phyloP scores from a whole-genome alignment of 2,329 filamentous ascomycete species.

The Pseudopyrenochaeta lycopersici region DNA sequence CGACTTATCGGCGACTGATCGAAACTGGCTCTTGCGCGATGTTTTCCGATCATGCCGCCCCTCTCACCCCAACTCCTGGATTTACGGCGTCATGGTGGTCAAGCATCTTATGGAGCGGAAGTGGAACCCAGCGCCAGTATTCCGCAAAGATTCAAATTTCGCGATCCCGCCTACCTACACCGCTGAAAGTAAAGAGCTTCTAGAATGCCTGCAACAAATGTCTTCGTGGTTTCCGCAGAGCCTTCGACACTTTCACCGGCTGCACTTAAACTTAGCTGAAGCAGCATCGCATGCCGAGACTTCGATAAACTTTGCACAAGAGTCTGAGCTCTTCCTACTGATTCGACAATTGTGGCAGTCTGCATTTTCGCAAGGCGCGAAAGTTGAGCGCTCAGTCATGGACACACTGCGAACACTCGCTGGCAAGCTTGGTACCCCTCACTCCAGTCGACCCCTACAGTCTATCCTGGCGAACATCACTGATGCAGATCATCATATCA shows the following conservation, averaged over 20 bases:
- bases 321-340: conserved; percentile 17
- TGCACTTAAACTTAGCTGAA: conserved; percentile 22
- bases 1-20: not conserved
- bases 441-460: conserved; percentile 4
- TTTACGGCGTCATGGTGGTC: conserved; percentile 18
- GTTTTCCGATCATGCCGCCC: conserved; percentile 16
- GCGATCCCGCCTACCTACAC: conserved; percentile 17
- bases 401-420: conserved; percentile 8
- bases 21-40: conserved; percentile 2
- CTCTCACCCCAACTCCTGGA: conserved; percentile 5
- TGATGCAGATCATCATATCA: not conserved
- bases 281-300: conserved; percentile 2
- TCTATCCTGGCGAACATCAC: conserved; percentile 4
- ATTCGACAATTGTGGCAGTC: conserved; percentile 22
- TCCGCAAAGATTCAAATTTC: conserved; percentile 6
- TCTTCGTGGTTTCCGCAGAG: conserved; percentile 7
- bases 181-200: conserved; percentile 12
- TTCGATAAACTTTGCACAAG: conserved; percentile 10
- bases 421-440: conserved; percentile 13
- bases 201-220: conserved; percentile 19
- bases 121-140: conserved; percentile 17
- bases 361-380: conserved; percentile 2
- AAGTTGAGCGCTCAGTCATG: not conserved
- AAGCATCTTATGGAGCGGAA: conserved; percentile 14
- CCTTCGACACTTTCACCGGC: conserved; percentile 1